phyloP scores from a whole-genome alignment of 2,329 filamentous ascomycete species.

The Exophiala spinifera region DNA sequence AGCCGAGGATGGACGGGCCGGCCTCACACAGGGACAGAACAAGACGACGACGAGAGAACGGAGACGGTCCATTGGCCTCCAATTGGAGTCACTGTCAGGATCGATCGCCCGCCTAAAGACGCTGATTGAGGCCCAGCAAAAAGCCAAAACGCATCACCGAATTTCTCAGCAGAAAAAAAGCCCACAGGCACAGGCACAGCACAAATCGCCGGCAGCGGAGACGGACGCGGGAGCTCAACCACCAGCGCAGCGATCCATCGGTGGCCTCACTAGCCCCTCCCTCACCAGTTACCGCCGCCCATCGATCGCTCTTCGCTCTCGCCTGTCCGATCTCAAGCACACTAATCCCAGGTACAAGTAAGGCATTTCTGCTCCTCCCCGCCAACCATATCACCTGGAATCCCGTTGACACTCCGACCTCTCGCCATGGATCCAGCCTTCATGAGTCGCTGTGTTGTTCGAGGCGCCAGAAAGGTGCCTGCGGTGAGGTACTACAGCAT shows the following conservation, averaged over 20 bases:
- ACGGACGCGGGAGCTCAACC: too few species aligned
- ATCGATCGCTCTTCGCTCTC: too few species aligned
- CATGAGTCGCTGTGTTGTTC: constrained; percentile 22
- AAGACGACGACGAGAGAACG: too few species aligned
- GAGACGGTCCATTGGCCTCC: too few species aligned
- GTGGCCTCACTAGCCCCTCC: too few species aligned
- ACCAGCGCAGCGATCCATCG: too few species aligned
- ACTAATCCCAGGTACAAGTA: background rate
- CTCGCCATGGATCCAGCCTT: constrained; percentile 30
- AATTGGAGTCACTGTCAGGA: too few species aligned
- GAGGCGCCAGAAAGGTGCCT: constrained; percentile 13
- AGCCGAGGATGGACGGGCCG: background rate
- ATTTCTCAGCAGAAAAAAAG: background rate
- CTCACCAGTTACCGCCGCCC: too few species aligned
- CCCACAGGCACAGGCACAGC: too few species aligned
- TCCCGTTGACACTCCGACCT: constrained; percentile 39
- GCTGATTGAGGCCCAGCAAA: background rate
- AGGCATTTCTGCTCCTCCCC: background rate
- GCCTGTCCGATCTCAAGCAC: background rate
- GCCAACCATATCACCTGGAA: constrained; percentile 30
- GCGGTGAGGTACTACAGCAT: constrained; percentile 26
- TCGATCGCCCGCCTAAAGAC: background rate
- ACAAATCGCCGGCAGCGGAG: too few species aligned
- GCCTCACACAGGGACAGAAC: too few species aligned
- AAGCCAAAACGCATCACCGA: background rate